Percentiles rank a stretch among this genome's conserved stretches.
These are phyloP conservation scores for Andrographis paniculata DNA, from an alignment of 305 asterid genomes.

Conservation along the genomic window DNA sequence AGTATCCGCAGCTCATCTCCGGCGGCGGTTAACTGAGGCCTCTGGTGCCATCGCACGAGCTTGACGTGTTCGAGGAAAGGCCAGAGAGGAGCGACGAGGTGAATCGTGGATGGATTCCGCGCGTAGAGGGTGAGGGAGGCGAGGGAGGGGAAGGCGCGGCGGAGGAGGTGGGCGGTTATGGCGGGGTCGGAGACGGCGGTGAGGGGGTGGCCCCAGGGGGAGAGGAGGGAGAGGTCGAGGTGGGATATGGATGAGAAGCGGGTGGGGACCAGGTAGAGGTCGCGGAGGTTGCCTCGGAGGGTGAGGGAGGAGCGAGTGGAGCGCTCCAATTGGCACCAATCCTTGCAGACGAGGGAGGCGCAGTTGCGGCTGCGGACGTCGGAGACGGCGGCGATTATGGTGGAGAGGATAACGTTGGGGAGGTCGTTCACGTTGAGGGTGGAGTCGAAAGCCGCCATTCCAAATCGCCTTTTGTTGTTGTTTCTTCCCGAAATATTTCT, in stretches of 20 bases:
- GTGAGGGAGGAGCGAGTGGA: constrained; percentile 61
- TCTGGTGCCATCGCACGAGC: constrained; percentile 90
- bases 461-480: neutral
- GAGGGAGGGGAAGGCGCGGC: constrained; percentile 51
- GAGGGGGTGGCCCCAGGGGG: constrained; percentile 89
- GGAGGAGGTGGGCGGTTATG: constrained; percentile 54
- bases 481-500: no score
- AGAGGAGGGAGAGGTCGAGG: constrained; percentile 77
- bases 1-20: constrained; percentile 58
- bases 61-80: constrained; percentile 33
- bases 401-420: constrained; percentile 72
- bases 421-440: constrained; percentile 38
- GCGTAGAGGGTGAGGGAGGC: constrained; percentile 55
- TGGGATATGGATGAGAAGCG: constrained; percentile 55
- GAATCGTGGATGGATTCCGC: constrained; percentile 37
- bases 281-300: constrained; percentile 78
- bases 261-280: constrained; percentile 50
- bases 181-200: constrained; percentile 42
- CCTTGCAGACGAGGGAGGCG: constrained; percentile 57
- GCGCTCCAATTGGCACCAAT: constrained; percentile 64
- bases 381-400: constrained; percentile 57
- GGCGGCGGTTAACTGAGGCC: constrained; percentile 50
- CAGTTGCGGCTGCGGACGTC: constrained; percentile 80
- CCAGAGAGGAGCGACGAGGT: constrained; percentile 47
- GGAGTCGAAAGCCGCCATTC: constrained; percentile 24